Percentiles rank a stretch among this genome's conserved stretches.
These are phyloP conservation scores for Termitomyces sp. DNA, from an alignment of 768 basidiomycete species.

Conservation along the genomic window DNA sequence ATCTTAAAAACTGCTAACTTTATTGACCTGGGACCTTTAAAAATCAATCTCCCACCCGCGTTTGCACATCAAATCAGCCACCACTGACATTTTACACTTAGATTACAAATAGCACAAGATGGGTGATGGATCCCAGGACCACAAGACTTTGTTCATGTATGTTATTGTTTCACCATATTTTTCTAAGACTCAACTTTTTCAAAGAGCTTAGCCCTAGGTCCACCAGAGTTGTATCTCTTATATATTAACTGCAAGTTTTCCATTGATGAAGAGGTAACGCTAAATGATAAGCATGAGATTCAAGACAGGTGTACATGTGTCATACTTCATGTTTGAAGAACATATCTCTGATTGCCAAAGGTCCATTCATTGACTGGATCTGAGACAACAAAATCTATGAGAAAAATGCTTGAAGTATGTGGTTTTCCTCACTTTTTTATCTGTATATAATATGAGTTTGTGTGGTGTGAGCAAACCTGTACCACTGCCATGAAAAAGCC, in stretches of 20 bases:
- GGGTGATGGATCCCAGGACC: slow-evolving; percentile 33
- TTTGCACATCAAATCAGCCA: too few relatives aligned
- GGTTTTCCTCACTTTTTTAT: too few relatives aligned
- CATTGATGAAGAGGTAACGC: slow-evolving; percentile 45
- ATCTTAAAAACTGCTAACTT: too few relatives aligned
- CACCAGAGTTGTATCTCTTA: slow-evolving; percentile 53
- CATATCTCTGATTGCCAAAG: not conserved
- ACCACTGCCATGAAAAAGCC: too few relatives aligned
- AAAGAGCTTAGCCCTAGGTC: slow-evolving; percentile 56
- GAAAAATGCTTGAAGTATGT: too few relatives aligned
- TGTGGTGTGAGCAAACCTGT: too few relatives aligned
- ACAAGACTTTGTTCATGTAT: slow-evolving; percentile 31
- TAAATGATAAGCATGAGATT: slow-evolving; percentile 39
- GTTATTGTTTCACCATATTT: slow-evolving; percentile 8
- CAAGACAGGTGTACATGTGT: slow-evolving; percentile 46
- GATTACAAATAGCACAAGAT: slow-evolving; percentile 39
- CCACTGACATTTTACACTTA: slow-evolving; percentile 7
- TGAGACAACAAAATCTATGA: too few relatives aligned
- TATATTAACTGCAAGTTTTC: slow-evolving; percentile 65
- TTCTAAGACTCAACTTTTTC: not conserved
- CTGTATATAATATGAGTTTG: too few relatives aligned
- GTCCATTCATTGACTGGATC: too few relatives aligned
- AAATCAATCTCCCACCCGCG: too few relatives aligned
- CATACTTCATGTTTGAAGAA: not conserved
- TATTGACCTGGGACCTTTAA: too few relatives aligned